phyloP scores from a whole-genome alignment of 2,329 filamentous ascomycete genomes.

The Neonectria hederae region DNA sequence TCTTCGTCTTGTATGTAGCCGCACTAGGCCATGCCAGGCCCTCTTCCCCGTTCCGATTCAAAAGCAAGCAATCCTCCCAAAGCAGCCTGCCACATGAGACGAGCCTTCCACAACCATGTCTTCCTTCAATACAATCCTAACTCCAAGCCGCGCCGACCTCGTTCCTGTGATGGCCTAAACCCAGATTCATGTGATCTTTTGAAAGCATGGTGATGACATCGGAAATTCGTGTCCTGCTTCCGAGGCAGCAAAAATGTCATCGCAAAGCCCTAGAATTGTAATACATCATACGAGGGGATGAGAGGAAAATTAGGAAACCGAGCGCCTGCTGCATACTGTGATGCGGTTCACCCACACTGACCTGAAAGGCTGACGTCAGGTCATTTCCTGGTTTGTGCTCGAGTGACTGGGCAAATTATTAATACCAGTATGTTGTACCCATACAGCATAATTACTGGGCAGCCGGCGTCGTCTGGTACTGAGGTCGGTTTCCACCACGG shows the following conservation, averaged over 20 bases:
- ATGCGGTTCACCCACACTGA: slow-evolving; percentile 14
- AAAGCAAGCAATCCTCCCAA: slow-evolving; percentile 38
- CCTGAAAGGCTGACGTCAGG: slow-evolving; percentile 8
- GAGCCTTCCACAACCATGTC: slow-evolving; percentile 26
- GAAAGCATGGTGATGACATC: slow-evolving; percentile 21
- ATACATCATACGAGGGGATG: slow-evolving; percentile 44
- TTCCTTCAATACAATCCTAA: slow-evolving; percentile 42
- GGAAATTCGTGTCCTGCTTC: slow-evolving; percentile 26
- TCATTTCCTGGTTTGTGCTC: slow-evolving; percentile 14
- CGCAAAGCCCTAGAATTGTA: slow-evolving; percentile 39
- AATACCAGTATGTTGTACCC: background rate
- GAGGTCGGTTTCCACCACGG: slow-evolving; percentile 49
- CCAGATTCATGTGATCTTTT: slow-evolving; percentile 28
- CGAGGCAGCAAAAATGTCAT: slow-evolving; percentile 34
- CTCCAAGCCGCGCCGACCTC: slow-evolving; percentile 36
- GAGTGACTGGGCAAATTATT: background rate
- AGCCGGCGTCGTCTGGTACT: slow-evolving; percentile 43
- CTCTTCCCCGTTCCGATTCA: slow-evolving; percentile 36
- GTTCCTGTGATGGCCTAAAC: slow-evolving; percentile 29
- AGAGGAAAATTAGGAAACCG: slow-evolving; percentile 28
- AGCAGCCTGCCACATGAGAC: slow-evolving; percentile 31
- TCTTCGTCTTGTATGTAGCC: slow-evolving; percentile 34
- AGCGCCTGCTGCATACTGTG: slow-evolving; percentile 17
- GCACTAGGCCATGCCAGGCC: slow-evolving; percentile 38
- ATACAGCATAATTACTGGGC: slow-evolving; percentile 36